These are phyloP conservation scores for Phlebiopsis flavidoalba DNA, from an alignment of 768 basidiomycete species.

Conservation along the genomic window DNA sequence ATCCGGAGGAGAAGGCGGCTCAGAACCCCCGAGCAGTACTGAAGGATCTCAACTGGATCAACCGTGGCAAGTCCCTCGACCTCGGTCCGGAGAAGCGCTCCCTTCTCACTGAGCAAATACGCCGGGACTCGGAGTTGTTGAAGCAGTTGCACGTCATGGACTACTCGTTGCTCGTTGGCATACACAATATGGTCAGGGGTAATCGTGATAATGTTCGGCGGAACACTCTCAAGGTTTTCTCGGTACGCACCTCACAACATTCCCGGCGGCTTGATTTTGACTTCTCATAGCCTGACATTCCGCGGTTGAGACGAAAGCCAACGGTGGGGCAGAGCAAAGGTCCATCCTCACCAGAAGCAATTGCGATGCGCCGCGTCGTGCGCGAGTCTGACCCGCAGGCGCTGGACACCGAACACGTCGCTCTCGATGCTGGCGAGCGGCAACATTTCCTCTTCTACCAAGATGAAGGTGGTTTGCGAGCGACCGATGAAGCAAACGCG, in stretches of 20 bases:
- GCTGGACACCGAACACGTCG: conserved; percentile 45
- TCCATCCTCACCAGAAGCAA: conserved; percentile 60
- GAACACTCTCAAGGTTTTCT: conserved; percentile 89
- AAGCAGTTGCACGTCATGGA: conserved; percentile 89
- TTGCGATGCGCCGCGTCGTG: conserved; percentile 83
- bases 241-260: conserved; percentile 43
- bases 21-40: conserved; percentile 85
- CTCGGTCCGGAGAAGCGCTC: conserved; percentile 96
- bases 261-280: neutral
- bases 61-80: conserved; percentile 68
- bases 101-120: conserved; percentile 83
- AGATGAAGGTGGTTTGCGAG: conserved; percentile 89
- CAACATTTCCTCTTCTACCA: conserved; percentile 90
- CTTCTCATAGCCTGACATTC: conserved; percentile 59
- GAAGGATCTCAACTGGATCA: conserved; percentile 97
- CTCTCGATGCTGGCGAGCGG: conserved; percentile 55
- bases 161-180: conserved; percentile 90
- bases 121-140: conserved; percentile 83
- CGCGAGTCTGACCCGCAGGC: conserved; percentile 75
- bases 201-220: conserved; percentile 89
- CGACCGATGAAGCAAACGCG: conserved; percentile 83
- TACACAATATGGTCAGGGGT: conserved; percentile 87
- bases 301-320: conserved; percentile 54
- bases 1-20: conserved; percentile 73
- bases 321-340: conserved; percentile 46